Conservation (phyloP, 805 yeast species). For the Starmerella davenportii region DNA sequence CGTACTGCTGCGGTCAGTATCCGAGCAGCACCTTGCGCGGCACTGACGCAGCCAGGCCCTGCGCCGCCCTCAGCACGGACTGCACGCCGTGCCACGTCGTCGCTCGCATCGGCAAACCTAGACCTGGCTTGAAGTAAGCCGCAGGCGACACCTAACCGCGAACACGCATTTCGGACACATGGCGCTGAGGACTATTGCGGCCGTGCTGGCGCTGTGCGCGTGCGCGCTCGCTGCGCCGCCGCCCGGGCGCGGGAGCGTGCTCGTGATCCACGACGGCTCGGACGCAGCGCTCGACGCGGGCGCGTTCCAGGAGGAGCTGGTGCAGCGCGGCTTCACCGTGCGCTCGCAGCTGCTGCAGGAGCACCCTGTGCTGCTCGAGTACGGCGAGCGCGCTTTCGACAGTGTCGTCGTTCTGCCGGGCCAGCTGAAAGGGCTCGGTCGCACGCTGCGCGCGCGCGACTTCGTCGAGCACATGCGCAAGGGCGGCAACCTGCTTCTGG, state of each 20-base stretch:
- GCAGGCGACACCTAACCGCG: no score
- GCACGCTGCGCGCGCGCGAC: conserved; percentile 27
- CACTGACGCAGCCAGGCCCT: no score
- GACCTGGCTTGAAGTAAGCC: no score
- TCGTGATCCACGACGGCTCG: conserved; percentile 21
- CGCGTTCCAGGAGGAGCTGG: conserved; percentile 15
- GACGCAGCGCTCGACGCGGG: conserved; percentile 9
- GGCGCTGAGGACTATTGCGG: not conserved
- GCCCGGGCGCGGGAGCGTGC: conserved; percentile 17
- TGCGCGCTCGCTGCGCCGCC: conserved; percentile 12
- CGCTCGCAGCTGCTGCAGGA: conserved; percentile 18
- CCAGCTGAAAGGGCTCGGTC: conserved; percentile 27
- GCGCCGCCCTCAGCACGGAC: no score
- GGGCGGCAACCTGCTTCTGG: conserved; percentile 61
- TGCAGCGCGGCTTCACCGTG: conserved; percentile 24
- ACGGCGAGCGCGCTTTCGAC: conserved; percentile 33
- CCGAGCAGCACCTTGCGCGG: no score
- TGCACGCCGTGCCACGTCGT: no score
- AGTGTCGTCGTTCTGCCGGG: conserved; percentile 45
- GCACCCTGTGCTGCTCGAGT: conserved; percentile 24
- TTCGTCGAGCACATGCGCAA: conserved; percentile 42
- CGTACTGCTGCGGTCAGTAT: no score
- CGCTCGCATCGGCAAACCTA: no score
- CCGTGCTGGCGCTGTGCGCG: conserved; percentile 2
- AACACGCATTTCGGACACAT: no score